Conservation (phyloP, 768 basidiomycete genomes). For the Boletus sp. region DNA sequence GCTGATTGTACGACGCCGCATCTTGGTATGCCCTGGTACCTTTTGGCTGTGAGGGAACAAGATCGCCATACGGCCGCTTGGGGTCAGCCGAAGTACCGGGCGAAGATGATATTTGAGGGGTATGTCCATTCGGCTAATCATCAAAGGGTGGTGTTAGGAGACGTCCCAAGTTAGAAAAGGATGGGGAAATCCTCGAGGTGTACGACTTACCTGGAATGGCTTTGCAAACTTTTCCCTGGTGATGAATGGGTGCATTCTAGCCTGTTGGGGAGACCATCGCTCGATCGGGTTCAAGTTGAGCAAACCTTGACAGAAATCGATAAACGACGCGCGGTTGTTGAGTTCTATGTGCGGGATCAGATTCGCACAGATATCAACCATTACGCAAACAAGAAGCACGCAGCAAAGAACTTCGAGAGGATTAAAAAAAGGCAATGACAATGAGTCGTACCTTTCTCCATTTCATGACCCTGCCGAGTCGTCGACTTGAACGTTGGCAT, state of each 20-base stretch:
- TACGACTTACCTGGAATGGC: conserved; percentile 70
- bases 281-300: no score
- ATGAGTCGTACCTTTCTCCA: conserved; percentile 76
- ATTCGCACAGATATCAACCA: conserved; percentile 8
- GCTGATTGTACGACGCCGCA: conserved; percentile 92
- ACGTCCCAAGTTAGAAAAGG: neutral
- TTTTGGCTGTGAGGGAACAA: conserved; percentile 89
- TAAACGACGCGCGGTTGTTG: no score
- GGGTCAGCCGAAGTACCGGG: conserved; percentile 53
- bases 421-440: neutral
- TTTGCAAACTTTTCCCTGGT: no score
- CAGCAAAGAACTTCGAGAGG: neutral
- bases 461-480: no score
- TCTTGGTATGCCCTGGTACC: conserved; percentile 86
- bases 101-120: no score
- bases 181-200: neutral
- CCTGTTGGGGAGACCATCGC: no score
- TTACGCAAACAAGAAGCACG: conserved; percentile 11
- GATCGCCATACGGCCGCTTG: conserved; percentile 89
- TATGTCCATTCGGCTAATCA: conserved; percentile 51
- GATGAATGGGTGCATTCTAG: no score
- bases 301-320: no score
- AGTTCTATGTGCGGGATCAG: conserved; percentile 58
- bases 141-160: conserved; percentile 5
- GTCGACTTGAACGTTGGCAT: no score